Base-by-base conservation (phyloP, 2,329 filamentous ascomycete genomes). In the Fusarium aywerte region DNA sequence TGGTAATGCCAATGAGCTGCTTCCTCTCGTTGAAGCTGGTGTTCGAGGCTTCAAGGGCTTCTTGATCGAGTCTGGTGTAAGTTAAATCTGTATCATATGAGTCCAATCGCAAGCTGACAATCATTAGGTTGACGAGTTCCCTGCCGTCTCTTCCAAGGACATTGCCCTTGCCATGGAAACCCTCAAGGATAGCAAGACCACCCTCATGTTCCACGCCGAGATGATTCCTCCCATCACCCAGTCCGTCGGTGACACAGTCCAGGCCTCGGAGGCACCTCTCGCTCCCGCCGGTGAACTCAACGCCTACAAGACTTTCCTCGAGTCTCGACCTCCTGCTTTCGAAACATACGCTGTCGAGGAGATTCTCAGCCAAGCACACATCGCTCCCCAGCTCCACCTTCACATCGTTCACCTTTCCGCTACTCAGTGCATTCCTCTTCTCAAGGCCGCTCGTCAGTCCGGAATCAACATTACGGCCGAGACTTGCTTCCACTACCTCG, bases 161-260 rank as follows among this genome's bases (percentile, higher is more conserved):
- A 91, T 98, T 58, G 83, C 86, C 2, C 85, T 91, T 36, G 94
- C 92, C 40, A 94, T 99, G 87, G 82, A 83, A 29, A 92, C 90
- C 44, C 86, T 99, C 63, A 91, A 92, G 62, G 89, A 92, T 71
- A 86, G 90, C 53, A 86, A 92, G 18, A 98, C 96, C 3, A 97
- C 93, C 1, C 88, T 98, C 73, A 98, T 99, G 95, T 99, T 99
- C 82, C 96, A 99, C 76, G 96, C 96, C 57, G 96, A 99, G 79
- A 98, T 97, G 93, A 90, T 96, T 13, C 93, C 95, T n/a, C 92
- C 93, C 18, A 91, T 94, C 69, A 81, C 91, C 48, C 87, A 88
- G 69, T 93, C 92, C 0, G 91, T 94, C 3, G 91, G 92, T 52
- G 92, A 96, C 76, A 88, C 89, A 25, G 89, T 93, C 5, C 90